A percentile compares a stretch with the other conserved stretches of the same genome.
phyloP scores from a whole-genome alignment of 2,329 filamentous ascomycete species.

The Taxawa tesnikishii region DNA sequence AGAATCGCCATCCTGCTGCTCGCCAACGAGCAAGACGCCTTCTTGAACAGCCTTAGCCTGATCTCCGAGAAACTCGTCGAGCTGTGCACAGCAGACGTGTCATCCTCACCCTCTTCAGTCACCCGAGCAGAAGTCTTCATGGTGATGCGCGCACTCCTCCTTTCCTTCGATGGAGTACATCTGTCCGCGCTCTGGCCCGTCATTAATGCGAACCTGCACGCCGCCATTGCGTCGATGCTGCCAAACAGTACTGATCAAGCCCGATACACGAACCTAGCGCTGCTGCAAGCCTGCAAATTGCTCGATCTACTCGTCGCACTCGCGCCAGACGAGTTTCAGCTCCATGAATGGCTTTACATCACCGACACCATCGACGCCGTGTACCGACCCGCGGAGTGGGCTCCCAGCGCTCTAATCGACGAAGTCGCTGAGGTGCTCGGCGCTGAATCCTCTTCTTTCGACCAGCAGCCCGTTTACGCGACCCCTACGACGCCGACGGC shows the following conservation, averaged over 20 bases:
- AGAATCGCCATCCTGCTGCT: conserved; percentile 70
- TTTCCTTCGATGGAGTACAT: conserved; percentile 69
- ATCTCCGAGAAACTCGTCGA: conserved; percentile 80
- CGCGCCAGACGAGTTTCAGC: conserved; percentile 88
- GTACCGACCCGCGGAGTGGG: conserved; percentile 60
- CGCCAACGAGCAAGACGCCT: conserved; percentile 64
- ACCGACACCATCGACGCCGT: conserved; percentile 95
- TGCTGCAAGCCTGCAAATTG: conserved; percentile 88
- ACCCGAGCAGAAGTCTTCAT: conserved; percentile 86
- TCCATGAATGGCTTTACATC: conserved; percentile 97
- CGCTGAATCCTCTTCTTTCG: conserved; percentile 18
- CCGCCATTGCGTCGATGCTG: conserved; percentile 62
- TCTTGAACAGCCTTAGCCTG: conserved; percentile 59
- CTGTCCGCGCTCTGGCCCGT: conserved; percentile 81
- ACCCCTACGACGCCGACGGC: not conserved
- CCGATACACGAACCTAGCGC: conserved; percentile 61
- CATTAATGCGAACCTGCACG: conserved; percentile 74
- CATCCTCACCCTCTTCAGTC: conserved; percentile 81
- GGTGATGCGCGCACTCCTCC: conserved; percentile 66
- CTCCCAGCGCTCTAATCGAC: conserved; percentile 67
- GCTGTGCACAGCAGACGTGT: conserved; percentile 67
- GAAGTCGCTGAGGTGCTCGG: conserved; percentile 69
- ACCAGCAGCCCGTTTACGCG: conserved; percentile 15
- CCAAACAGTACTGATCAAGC: conserved; percentile 57
- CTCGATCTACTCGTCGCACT: conserved; percentile 78